Evolutionary conservation across 2,329 filamentous ascomycete species (phyloP), one percentile per base, ranked within the genome.

Genomic region (Atkinsonella texensis): DNA sequence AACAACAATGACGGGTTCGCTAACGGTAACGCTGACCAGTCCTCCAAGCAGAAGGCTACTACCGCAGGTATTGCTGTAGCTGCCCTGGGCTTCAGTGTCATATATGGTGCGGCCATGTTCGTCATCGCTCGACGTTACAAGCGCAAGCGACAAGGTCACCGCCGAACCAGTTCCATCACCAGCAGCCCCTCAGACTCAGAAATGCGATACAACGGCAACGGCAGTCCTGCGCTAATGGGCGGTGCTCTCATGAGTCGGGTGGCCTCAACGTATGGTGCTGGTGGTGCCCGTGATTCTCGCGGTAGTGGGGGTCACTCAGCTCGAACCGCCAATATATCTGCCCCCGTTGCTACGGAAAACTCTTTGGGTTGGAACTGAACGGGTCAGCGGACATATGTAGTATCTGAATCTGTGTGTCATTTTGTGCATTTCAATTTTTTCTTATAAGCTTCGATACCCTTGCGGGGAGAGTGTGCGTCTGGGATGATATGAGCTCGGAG

Each of bases 31-130:
- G 68, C 70, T 38, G 73, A 74, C 52, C 74, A 79, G 57, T 77
- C 77, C 6, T 73, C 83, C 45, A 79, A 79, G 56, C 72, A 79
- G 62, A 73, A 74, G 61, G 81, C 79, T 42, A 84, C 81, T 35
- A 83, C 78, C 1, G 80, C 78, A 23, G 81, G 79, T 57, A 83
- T 95, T 61, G 87, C 85, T 52, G 76, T 88, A 20, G 88, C 87
- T 60, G 85, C 87, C 28, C 80, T 90, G 33, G 79, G 80, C 43
- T 83, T 89, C 62, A 88, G 87, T 42, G 85, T 84, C 48, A 83
- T 89, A n/a, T 95, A 95, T 59, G 90, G 89, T 63, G 87, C 86
- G 12, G 89, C 88, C 66, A 95, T 96, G 90, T 91, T 95, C 73
- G 83, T 93, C 62, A 81, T 95, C 58, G 90, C 90, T 48, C 84